Conservation (phyloP, 75 land plant species). For the Cupressus sempervirens region DNA sequence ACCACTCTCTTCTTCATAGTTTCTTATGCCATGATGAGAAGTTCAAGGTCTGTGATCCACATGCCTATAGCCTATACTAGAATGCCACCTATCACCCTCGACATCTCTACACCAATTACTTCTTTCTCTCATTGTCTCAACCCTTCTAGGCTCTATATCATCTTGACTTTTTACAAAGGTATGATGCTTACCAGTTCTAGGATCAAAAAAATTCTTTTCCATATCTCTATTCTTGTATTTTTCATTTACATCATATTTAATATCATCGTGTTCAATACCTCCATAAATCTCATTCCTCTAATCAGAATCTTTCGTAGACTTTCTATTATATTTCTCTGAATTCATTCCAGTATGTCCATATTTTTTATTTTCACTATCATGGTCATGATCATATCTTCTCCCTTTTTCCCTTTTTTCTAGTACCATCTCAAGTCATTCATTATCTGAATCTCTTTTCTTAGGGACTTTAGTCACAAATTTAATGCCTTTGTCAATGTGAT, state of each 20-base stretch:
- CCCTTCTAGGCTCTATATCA: neutral
- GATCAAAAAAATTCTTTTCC: neutral
- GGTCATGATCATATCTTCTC: no score
- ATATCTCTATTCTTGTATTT: conserved; percentile 1
- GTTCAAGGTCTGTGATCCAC: neutral
- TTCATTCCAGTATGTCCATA: no score
- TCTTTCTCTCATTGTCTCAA: neutral
- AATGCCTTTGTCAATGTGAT: no score
- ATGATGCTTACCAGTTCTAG: conserved; percentile 2
- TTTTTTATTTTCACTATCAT: no score
- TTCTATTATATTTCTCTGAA: no score
- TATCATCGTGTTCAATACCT: conserved; percentile 10
- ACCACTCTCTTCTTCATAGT: neutral
- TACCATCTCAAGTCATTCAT: no score
- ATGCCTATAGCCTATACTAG: neutral
- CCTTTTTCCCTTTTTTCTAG: no score
- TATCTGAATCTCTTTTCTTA: no score
- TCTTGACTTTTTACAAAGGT: neutral
- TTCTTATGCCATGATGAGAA: neutral
- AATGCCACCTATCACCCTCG: conserved; percentile 4
- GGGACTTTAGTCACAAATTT: no score
- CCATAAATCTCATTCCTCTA: neutral
- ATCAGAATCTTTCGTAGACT: no score
- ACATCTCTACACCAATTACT: conserved; percentile 14
- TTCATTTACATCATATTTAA: no score